Evolutionary conservation across 2,329 filamentous ascomycete genomes (phyloP).

Genomic region (Xylariaceae sp.): DNA sequence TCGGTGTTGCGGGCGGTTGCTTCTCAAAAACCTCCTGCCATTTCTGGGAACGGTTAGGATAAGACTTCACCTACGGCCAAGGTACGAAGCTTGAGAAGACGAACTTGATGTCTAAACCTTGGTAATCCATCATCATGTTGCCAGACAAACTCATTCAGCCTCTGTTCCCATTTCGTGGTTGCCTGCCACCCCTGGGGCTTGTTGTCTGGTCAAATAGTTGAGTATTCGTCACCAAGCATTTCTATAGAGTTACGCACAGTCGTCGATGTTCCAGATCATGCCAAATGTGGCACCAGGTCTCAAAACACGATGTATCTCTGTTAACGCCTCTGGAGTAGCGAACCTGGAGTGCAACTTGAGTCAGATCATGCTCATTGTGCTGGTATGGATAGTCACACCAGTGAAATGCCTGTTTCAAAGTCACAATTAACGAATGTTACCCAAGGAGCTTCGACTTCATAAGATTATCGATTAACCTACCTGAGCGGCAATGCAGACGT

Average conservation of each 20-base stretch:
- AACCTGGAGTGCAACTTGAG: conserved; percentile 50
- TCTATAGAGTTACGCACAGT: conserved; percentile 47
- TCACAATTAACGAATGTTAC: conserved; percentile 1
- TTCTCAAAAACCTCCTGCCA: conserved; percentile 64
- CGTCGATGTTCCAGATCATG: conserved; percentile 71
- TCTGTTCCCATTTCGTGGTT: conserved; percentile 57
- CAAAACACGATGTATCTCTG: conserved; percentile 64
- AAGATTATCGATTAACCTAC: conserved; percentile 33
- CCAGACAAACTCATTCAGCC: conserved; percentile 55
- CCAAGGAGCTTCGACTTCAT: neutral
- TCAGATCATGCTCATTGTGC: neutral
- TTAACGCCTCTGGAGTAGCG: conserved; percentile 56
- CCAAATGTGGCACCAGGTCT: conserved; percentile 58
- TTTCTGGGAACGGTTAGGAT: conserved; percentile 28
- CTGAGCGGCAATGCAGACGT: conserved; percentile 65
- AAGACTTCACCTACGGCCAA: neutral
- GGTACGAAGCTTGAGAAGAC: conserved; percentile 7
- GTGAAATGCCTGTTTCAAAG: conserved; percentile 37
- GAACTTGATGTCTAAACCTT: conserved; percentile 58
- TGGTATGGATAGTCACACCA: conserved; percentile 42
- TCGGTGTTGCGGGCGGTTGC: conserved; percentile 49
- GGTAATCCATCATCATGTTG: conserved; percentile 55
- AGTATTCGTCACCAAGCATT: neutral
- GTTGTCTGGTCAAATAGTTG: conserved; percentile 50
- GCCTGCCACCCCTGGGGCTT: conserved; percentile 54